Percentiles rank a stretch among this genome's conserved stretches.
phyloP scores from a whole-genome alignment of 352 stramenopile genomes.

The Nothophytophthora sp. region DNA sequence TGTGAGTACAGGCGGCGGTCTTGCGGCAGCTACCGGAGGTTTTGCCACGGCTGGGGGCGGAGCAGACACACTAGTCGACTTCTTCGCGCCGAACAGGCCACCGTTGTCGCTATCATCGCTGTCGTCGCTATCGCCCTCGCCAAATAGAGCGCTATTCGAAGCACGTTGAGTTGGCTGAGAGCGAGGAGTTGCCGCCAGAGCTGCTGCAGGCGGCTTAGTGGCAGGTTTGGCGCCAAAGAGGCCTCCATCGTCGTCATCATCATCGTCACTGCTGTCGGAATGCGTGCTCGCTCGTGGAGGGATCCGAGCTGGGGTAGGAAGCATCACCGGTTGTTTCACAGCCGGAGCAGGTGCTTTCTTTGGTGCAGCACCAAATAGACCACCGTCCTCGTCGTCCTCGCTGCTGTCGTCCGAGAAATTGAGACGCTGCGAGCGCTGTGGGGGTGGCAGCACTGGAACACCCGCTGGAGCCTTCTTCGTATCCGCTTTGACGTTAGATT shows the following conservation, averaged over 20 bases:
- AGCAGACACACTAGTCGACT: constrained; percentile 2
- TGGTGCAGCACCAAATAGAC: constrained; percentile 48
- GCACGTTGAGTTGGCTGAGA: constrained; percentile 18
- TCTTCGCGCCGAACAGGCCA: constrained; percentile 37
- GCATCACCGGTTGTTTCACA: constrained; percentile 8
- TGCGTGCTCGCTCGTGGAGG: constrained; percentile 3
- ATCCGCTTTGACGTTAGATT: constrained; percentile 18
- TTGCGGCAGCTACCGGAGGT: constrained; percentile 6
- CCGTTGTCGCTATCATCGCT: constrained; percentile 44
- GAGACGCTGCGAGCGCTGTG: constrained; percentile 21
- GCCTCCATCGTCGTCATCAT: constrained; percentile 44
- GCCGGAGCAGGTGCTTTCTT: constrained; percentile 13
- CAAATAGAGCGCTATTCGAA: constrained; percentile 53
- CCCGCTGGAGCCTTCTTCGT: constrained; percentile 14
- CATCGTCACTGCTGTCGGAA: constrained; percentile 48
- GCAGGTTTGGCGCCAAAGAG: constrained; percentile 48
- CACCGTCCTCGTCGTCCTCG: constrained; percentile 52
- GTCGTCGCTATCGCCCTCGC: constrained; percentile 51
- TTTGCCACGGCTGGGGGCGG: constrained; percentile 1
- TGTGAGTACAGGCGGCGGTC: constrained; percentile 22
- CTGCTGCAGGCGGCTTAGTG: constrained; percentile 2
- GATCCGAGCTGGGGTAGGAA: not conserved
- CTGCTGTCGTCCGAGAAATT: constrained; percentile 59
- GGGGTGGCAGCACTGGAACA: constrained; percentile 17
- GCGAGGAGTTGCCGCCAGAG: constrained; percentile 1